These are phyloP conservation scores for Cymodocea nodosa DNA, from an alignment of 116 monocot species.

Conservation along the genomic window DNA sequence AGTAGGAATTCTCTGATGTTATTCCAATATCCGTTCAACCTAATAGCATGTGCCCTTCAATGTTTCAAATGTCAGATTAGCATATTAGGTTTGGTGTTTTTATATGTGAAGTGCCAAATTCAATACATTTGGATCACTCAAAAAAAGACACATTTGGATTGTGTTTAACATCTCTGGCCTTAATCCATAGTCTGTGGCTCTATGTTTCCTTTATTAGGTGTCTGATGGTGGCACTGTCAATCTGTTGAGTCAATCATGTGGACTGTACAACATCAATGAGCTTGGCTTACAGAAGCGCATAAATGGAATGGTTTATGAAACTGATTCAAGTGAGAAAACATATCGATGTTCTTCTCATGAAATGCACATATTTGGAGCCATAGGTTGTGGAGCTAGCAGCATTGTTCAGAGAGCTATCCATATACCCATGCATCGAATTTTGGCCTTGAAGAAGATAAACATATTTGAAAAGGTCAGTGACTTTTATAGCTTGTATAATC, in stretches of 20 bases:
- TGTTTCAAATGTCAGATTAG: too few species aligned
- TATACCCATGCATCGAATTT: slow-evolving; percentile 64
- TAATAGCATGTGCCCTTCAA: too few species aligned
- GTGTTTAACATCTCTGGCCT: too few species aligned
- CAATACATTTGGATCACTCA: too few species aligned
- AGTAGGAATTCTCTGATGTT: too few species aligned
- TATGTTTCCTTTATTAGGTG: slow-evolving; percentile 31
- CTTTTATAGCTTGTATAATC: not conserved
- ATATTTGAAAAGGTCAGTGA: slow-evolving; percentile 81
- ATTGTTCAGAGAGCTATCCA: slow-evolving; percentile 91
- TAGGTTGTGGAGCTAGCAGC: slow-evolving; percentile 89
- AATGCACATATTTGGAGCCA: slow-evolving; percentile 92
- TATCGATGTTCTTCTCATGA: slow-evolving; percentile 86
- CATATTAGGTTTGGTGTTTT: too few species aligned
- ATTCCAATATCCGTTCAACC: too few species aligned
- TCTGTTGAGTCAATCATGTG: slow-evolving; percentile 84
- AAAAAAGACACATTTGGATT: too few species aligned
- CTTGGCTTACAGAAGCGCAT: slow-evolving; percentile 76
- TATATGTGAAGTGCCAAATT: too few species aligned
- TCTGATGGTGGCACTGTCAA: slow-evolving; percentile 90
- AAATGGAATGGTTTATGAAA: slow-evolving; percentile 38
- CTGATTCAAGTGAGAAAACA: slow-evolving; percentile 48
- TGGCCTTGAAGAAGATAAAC: slow-evolving; percentile 88
- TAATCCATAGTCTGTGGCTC: not conserved
- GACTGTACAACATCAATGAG: slow-evolving; percentile 84